Evolutionary conservation across 2,329 filamentous ascomycete species (phyloP), one percentile per base, ranked within the genome.

Genomic region (Sordariomycetes sp.): DNA sequence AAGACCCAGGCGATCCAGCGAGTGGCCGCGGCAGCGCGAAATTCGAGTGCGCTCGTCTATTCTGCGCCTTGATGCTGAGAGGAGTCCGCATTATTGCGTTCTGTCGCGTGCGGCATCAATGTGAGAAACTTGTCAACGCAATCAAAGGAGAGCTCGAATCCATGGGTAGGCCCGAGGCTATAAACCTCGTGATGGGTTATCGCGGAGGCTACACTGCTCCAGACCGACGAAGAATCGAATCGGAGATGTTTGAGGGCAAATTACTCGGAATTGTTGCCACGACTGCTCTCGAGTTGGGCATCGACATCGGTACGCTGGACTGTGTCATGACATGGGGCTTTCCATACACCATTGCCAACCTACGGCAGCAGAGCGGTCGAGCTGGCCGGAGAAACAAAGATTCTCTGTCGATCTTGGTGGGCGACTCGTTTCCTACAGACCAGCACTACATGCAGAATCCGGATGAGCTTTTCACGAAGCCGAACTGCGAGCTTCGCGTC

Each of bases 361-460:
- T 96, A 30, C 76, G 92, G 8, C 92, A 98, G 54, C 92, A 98
- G 55, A 94, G 86, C 48, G 92, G 92, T 11, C 77, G 92, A 48
- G 92, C 92, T 15, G 92, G 92, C 10, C 75, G 92, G 39, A 73
- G 90, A 39, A 95, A 95, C 52, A 93, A 86, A 50, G 92, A 98
- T 55, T 94, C 88, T 0, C 66, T 98, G 3, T 93, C 87, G 0
- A 77, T 98, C 3, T 64, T 98, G 1, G 76, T 98, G 1, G 92
- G 88, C 3, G 88, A 95, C 50, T 79, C 79, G 42, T 94, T 92
- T 44, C 79, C 88, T 3, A 86, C 86, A 0, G 92, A 98, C 53
- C 92, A 98, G 52, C 79, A 93, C 52, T 98, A 93, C 57, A 98
- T 98, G 92, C 78, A 85, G 41, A 94, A 96, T 43, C 92, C 92